Conservation (phyloP, 345 rosid species). For the Microthlaspi erraticum region DNA sequence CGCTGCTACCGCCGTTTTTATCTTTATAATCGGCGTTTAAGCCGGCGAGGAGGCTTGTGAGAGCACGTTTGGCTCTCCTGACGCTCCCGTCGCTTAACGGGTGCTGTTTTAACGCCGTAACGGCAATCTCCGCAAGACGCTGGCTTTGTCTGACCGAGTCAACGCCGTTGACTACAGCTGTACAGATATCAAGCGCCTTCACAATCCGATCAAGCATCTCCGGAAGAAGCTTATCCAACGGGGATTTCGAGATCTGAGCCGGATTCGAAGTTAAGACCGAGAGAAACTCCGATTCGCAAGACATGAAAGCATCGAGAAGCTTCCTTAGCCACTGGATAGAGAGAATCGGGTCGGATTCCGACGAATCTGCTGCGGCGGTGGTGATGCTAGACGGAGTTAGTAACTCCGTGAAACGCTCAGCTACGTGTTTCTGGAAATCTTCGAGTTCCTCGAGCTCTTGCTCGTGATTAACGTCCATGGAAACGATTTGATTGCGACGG, state of each 20-base stretch:
- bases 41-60: constrained; percentile 50
- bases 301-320: constrained; percentile 81
- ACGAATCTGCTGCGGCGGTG: constrained; percentile 6
- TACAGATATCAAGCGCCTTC: constrained; percentile 79
- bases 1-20: neutral
- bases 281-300: constrained; percentile 88
- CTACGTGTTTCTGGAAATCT: constrained; percentile 68
- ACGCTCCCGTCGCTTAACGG: constrained; percentile 85
- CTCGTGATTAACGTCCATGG: constrained; percentile 82
- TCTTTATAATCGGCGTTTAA: constrained; percentile 42
- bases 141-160: constrained; percentile 74
- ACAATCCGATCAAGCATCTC: constrained; percentile 80
- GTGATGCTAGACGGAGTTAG: constrained; percentile 30
- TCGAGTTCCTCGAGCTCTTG: constrained; percentile 87
- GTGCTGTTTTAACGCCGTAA: constrained; percentile 62
- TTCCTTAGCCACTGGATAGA: constrained; percentile 79
- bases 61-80: constrained; percentile 75
- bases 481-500: constrained; percentile 77
- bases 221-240: constrained; percentile 74
- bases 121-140: constrained; percentile 73
- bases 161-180: constrained; percentile 71
- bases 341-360: constrained; percentile 48
- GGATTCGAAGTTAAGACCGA: constrained; percentile 58
- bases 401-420: constrained; percentile 70
- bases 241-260: constrained; percentile 74